These are phyloP conservation scores for Geosmithia morbida DNA, from an alignment of 2,329 filamentous ascomycete species.

Conservation along the genomic window DNA sequence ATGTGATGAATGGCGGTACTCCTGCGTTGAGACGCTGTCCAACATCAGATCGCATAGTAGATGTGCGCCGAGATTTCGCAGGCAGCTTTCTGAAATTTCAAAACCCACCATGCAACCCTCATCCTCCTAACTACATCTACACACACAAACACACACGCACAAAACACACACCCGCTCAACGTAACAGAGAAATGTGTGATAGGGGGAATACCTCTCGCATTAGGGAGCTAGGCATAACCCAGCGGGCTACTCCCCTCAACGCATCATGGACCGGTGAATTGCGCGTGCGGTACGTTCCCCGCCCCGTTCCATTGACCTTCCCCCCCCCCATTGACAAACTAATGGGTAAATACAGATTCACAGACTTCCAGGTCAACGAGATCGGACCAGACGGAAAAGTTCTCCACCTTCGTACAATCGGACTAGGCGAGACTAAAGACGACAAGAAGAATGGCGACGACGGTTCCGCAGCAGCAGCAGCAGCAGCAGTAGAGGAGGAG, in stretches of 20 bases:
- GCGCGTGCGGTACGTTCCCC: conserved; percentile 17
- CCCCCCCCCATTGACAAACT: not conserved
- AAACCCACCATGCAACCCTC: not conserved
- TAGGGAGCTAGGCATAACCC: conserved; percentile 22
- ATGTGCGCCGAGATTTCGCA: too few relatives aligned
- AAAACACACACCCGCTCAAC: not conserved
- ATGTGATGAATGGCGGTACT: too few relatives aligned
- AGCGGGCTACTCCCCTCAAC: conserved; percentile 21
- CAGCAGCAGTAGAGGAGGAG: conserved; percentile 6
- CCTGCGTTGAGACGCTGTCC: too few relatives aligned
- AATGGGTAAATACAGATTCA: conserved; percentile 44
- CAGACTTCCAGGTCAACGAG: conserved; percentile 87
- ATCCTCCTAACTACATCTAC: not conserved
- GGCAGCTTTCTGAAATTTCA: not conserved
- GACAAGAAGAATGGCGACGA: not conserved
- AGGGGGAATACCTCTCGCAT: conserved; percentile 17
- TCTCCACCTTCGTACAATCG: conserved; percentile 49
- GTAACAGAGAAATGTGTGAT: conserved; percentile 13
- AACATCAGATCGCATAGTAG: too few relatives aligned
- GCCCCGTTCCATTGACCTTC: not conserved
- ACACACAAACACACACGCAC: not conserved
- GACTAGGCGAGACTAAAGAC: conserved; percentile 5
- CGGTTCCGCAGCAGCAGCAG: not conserved
- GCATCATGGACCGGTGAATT: conserved; percentile 24
- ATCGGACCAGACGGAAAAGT: conserved; percentile 64